A percentile compares a stretch with the other conserved stretches of the same genome.
Evolutionary conservation across 176 grass and related monocot genomes (phyloP).

Genomic region (Paspalum vaginatum): DNA sequence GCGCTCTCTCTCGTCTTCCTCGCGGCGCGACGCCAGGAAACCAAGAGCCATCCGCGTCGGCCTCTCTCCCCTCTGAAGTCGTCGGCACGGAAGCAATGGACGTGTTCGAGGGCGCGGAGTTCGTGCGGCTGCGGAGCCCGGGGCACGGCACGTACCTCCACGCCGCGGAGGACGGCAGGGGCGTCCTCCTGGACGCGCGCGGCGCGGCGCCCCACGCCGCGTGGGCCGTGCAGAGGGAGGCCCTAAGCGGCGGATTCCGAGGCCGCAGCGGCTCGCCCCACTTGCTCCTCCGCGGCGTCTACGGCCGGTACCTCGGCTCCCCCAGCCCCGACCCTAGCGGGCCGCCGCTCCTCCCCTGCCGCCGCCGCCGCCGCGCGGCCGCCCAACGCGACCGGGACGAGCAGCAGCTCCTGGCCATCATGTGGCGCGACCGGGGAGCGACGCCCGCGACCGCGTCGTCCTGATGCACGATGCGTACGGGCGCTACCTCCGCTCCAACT

Average conservation of each 20-base stretch:
- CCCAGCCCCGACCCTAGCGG: background rate
- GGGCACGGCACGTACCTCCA: slow-evolving; percentile 11
- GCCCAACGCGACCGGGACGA: background rate
- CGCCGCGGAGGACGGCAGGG: background rate
- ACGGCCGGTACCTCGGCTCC: slow-evolving; percentile 7
- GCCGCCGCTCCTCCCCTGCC: background rate
- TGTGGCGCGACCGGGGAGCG: background rate
- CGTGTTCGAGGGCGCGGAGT: slow-evolving; percentile 28
- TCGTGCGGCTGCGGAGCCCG: slow-evolving; percentile 29
- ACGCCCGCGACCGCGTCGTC: background rate
- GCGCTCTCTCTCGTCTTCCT: background rate
- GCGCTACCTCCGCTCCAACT: background rate
- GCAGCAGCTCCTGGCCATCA: background rate
- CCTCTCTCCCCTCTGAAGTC: background rate
- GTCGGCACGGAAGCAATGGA: background rate
- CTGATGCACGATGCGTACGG: background rate
- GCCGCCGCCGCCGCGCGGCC: background rate
- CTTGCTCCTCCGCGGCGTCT: background rate
- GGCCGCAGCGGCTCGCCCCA: background rate
- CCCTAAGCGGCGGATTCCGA: background rate
- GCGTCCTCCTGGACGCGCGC: background rate
- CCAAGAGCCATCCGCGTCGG: background rate
- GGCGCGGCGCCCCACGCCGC: background rate
- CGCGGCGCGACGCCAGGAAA: slow-evolving; percentile 6
- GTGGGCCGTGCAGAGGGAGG: background rate